Percentiles rank a stretch among this genome's conserved stretches.
phyloP scores from a whole-genome alignment of 768 basidiomycete genomes.

The Macrocybe gigantea region DNA sequence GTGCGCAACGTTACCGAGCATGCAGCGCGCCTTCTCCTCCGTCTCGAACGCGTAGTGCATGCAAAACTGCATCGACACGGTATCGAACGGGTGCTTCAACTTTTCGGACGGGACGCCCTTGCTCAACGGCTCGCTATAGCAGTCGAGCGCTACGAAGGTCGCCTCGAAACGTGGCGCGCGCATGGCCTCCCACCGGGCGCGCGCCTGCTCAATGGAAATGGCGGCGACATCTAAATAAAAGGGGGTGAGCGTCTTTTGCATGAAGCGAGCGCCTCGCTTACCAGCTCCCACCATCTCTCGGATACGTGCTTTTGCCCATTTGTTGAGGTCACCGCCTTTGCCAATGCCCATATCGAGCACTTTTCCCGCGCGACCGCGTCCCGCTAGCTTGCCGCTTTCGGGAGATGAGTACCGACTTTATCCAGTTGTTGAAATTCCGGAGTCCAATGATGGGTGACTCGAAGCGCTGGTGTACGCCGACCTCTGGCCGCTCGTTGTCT shows the following conservation, averaged over 20 bases:
- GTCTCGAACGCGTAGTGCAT: slow-evolving; percentile 99
- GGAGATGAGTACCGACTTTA: slow-evolving; percentile 94
- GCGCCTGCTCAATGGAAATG: slow-evolving; percentile 87
- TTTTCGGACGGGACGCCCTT: slow-evolving; percentile 59
- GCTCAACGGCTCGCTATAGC: slow-evolving; percentile 73
- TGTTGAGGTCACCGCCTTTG: slow-evolving; percentile 96
- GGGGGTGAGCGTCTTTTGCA: neutral
- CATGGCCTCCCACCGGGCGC: slow-evolving; percentile 53
- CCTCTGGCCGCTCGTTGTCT: slow-evolving; percentile 94
- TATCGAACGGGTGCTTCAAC: slow-evolving; percentile 74
- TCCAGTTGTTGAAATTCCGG: slow-evolving; percentile 99
- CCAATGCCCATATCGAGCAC: slow-evolving; percentile 97
- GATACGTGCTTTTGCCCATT: slow-evolving; percentile 88
- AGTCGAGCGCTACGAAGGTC: slow-evolving; percentile 81
- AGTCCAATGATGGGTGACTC: slow-evolving; percentile 95
- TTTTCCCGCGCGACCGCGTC: slow-evolving; percentile 44
- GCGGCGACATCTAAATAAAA: slow-evolving; percentile 71
- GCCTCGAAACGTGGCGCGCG: slow-evolving; percentile 63
- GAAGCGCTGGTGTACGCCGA: slow-evolving; percentile 76
- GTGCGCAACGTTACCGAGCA: slow-evolving; percentile 85
- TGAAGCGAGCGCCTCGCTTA: slow-evolving; percentile 23
- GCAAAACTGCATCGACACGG: slow-evolving; percentile 98
- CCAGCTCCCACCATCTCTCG: slow-evolving; percentile 78
- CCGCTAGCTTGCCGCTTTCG: slow-evolving; percentile 25
- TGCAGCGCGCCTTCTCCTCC: slow-evolving; percentile 75